Percentiles rank a stretch among this genome's conserved stretches.
Conservation (phyloP, 2,329 filamentous ascomycete genomes). For the Tolypocladium album region DNA sequence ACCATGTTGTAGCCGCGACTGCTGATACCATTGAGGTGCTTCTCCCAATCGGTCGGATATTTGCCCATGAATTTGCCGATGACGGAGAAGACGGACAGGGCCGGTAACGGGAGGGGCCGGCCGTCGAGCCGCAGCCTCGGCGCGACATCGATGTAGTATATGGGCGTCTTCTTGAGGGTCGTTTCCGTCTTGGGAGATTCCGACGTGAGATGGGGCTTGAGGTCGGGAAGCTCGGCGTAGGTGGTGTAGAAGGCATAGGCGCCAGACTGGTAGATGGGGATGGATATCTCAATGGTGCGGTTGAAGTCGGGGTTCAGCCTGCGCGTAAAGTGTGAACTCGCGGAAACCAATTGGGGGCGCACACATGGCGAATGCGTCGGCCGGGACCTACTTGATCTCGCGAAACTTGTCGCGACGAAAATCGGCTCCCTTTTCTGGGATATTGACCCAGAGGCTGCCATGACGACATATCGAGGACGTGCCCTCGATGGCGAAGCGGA, state of each 20-base stretch:
- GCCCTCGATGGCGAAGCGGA: slow-evolving; percentile 87
- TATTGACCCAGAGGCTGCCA: slow-evolving; percentile 94
- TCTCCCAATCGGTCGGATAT: slow-evolving; percentile 83
- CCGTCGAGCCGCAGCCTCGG: slow-evolving; percentile 68
- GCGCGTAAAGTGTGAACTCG: background rate
- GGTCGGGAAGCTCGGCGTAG: slow-evolving; percentile 75
- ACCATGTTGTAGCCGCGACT: slow-evolving; percentile 97
- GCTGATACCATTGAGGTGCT: slow-evolving; percentile 78
- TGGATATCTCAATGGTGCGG: slow-evolving; percentile 77
- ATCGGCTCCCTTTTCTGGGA: slow-evolving; percentile 63
- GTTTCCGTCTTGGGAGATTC: slow-evolving; percentile 23
- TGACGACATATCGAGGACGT: slow-evolving; percentile 91
- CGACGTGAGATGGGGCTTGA: slow-evolving; percentile 17
- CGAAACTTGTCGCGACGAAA: slow-evolving; percentile 74
- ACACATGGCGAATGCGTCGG: background rate
- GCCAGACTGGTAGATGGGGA: slow-evolving; percentile 73
- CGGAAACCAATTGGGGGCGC: background rate
- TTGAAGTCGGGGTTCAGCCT: slow-evolving; percentile 91
- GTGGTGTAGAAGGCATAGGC: slow-evolving; percentile 93
- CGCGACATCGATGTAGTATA: slow-evolving; percentile 90
- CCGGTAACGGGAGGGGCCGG: slow-evolving; percentile 67
- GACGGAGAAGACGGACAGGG: slow-evolving; percentile 82
- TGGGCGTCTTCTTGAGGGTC: slow-evolving; percentile 53
- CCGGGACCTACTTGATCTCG: slow-evolving; percentile 68
- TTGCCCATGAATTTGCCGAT: slow-evolving; percentile 98